Base-by-base conservation (phyloP, 2,329 filamentous ascomycete species). In the Alternaria sp. region DNA sequence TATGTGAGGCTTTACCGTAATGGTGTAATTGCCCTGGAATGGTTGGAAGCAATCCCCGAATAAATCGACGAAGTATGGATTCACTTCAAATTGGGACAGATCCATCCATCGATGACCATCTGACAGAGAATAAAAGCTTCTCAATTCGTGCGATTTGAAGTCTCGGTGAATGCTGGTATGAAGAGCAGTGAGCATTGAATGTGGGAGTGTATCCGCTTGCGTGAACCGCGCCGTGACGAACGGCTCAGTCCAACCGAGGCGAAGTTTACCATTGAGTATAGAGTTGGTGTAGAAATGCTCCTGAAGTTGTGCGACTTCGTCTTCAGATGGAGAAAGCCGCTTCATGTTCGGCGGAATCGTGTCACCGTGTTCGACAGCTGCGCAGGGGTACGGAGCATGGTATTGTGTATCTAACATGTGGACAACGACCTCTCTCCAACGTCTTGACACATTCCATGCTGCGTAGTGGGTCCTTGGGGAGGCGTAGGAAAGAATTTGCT, bases 261-360 rank as follows among this genome's bases (percentile, higher is more conserved):
- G 23, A 25, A 25, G 5, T 25, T 7, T 25, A 25, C 23, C 23
- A 6, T 7, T 25, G 23, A 25, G 23, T 25, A 25, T 25, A 25
- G 23, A 25, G 23, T 25, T 25, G 23, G 23, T 25, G 5, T 25
- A 25, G 25, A 26, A 26, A 26, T 25, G 25, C 9, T 33, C 3
- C 30, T 33, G 30, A 7, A 33, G 30, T 33, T 3, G 3, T 2
- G 14, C 4, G 30, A n/a, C 15, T 2, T 41, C 33, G 0, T 41
- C 33, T 0, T 41, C 4, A 5, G 15, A n/a, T 41, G 33, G 33
- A 0, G 15, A 2, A 0, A 41, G 33, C 33, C 33, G 3, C 15
- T n/a, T n/a, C 0, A n/a, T 0, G 15, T 0, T n/a, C 33, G 8
- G 15, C 0, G 33, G 33, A 14, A 41, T n/a, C 0, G 15, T 6